Evolutionary conservation across 345 rosid genomes (phyloP).

Genomic region (Lepidium sativum): DNA sequence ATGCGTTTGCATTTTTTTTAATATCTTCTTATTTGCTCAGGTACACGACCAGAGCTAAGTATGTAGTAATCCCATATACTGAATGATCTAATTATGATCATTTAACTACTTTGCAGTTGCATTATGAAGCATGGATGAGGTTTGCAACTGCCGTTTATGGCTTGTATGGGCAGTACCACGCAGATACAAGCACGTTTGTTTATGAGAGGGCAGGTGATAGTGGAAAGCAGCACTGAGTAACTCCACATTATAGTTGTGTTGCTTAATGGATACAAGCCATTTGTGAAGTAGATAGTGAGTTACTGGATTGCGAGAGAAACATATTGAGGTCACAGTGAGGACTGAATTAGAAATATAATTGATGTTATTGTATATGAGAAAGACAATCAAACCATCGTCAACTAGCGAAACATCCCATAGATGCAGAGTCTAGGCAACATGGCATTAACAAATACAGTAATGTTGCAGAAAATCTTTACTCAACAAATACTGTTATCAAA

Average conservation of each 20-base stretch:
- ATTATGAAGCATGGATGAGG: conserved; percentile 80
- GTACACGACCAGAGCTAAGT: conserved; percentile 25
- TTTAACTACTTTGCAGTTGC: conserved; percentile 48
- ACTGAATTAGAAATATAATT: background rate
- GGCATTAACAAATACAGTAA: no score
- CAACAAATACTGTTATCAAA: background rate
- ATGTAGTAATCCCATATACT: background rate
- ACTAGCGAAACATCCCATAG: no score
- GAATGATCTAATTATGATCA: conserved; percentile 11
- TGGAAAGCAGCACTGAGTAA: conserved; percentile 22
- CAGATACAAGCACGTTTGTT: conserved; percentile 45
- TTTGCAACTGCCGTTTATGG: conserved; percentile 58
- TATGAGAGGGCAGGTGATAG: conserved; percentile 50
- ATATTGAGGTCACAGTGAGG: no score
- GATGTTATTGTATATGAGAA: conserved; percentile 4
- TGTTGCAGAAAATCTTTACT: no score
- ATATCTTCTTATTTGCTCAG: conserved; percentile 94
- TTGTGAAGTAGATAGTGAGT: background rate
- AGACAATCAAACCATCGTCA: background rate
- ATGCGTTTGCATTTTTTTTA: conserved; percentile 72
- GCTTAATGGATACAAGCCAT: background rate
- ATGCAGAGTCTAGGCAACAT: no score
- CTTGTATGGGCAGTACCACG: conserved; percentile 77
- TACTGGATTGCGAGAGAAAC: no score
- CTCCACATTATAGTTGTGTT: background rate